These are phyloP conservation scores for Tylopilus plumbeoviolaceoides DNA, from an alignment of 768 basidiomycete species.

Conservation along the genomic window DNA sequence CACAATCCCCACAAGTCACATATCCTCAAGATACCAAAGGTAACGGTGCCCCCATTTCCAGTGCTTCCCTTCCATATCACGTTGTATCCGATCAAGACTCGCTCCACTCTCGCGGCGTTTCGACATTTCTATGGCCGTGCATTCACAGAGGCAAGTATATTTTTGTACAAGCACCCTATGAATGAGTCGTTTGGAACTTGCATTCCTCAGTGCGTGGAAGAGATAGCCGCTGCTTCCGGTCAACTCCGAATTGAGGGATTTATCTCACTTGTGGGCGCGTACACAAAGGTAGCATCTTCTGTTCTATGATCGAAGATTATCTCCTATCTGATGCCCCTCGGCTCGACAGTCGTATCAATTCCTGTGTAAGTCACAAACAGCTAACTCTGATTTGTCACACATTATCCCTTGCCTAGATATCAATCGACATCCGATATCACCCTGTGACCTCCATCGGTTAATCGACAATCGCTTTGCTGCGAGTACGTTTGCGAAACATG, in stretches of 20 bases:
- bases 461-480: constrained; percentile 63
- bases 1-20: constrained; percentile 38
- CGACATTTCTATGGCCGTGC: constrained; percentile 70
- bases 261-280: constrained; percentile 72
- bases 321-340: constrained; percentile 22
- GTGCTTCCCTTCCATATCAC: constrained; percentile 9
- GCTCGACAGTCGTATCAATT: constrained; percentile 71
- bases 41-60: constrained; percentile 30
- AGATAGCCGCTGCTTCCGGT: constrained; percentile 47
- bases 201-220: constrained; percentile 59
- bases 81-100: constrained; percentile 45
- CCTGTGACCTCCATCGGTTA: constrained; percentile 61
- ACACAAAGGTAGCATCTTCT: constrained; percentile 57
- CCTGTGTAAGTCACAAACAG: constrained; percentile 55
- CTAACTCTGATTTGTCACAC: background rate
- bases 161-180: constrained; percentile 7
- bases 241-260: constrained; percentile 71
- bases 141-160: constrained; percentile 55
- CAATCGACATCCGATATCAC: constrained; percentile 67
- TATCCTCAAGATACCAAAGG: constrained; percentile 64
- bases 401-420: constrained; percentile 49
- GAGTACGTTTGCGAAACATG: constrained; percentile 75
- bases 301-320: constrained; percentile 11
- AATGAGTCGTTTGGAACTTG: constrained; percentile 12
- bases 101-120: constrained; percentile 63